Conservation (phyloP, 1,139 yeast species). For the Dujonia santamariae region DNA sequence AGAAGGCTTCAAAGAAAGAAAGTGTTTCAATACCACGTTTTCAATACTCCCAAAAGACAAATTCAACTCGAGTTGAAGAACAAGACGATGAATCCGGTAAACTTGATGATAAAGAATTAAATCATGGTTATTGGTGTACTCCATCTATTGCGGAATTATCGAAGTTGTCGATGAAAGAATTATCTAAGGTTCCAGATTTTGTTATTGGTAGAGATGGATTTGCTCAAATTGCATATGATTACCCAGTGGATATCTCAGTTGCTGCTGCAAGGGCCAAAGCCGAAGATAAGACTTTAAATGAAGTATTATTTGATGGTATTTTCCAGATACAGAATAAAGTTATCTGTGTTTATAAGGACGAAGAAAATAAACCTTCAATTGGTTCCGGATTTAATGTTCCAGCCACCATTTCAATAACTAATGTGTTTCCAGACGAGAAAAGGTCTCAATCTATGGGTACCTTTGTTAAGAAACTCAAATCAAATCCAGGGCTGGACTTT, state of each 20-base stretch:
- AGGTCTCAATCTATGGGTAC: slow-evolving; percentile 19
- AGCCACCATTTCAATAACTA: slow-evolving; percentile 75
- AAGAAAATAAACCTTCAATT: slow-evolving; percentile 49
- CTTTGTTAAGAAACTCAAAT: slow-evolving; percentile 49
- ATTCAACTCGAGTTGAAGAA: too few relatives aligned
- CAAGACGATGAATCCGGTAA: too few relatives aligned
- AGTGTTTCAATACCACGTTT: too few relatives aligned
- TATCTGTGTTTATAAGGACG: slow-evolving; percentile 66
- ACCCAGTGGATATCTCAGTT: slow-evolving; percentile 67
- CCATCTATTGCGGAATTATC: slow-evolving; percentile 63
- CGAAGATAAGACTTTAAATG: slow-evolving; percentile 23
- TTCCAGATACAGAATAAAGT: slow-evolving; percentile 56
- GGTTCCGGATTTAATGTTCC: slow-evolving; percentile 84
- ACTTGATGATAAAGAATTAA: slow-evolving; percentile 8
- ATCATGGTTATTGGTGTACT: slow-evolving; percentile 70
- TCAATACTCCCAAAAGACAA: too few relatives aligned
- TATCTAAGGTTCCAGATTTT: slow-evolving; percentile 61
- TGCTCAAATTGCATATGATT: slow-evolving; percentile 72
- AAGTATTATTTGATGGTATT: slow-evolving; percentile 52
- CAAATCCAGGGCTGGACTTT: slow-evolving; percentile 65
- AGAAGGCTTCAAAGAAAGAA: too few relatives aligned
- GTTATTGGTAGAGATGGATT: slow-evolving; percentile 71
- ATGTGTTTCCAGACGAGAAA: slow-evolving; percentile 47
- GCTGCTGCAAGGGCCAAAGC: slow-evolving; percentile 26
- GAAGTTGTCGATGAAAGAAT: slow-evolving; percentile 44